Percentiles rank a stretch among this genome's conserved stretches.
phyloP scores from a whole-genome alignment of 495 filamentous ascomycete species.

The Neurospora sp. region DNA sequence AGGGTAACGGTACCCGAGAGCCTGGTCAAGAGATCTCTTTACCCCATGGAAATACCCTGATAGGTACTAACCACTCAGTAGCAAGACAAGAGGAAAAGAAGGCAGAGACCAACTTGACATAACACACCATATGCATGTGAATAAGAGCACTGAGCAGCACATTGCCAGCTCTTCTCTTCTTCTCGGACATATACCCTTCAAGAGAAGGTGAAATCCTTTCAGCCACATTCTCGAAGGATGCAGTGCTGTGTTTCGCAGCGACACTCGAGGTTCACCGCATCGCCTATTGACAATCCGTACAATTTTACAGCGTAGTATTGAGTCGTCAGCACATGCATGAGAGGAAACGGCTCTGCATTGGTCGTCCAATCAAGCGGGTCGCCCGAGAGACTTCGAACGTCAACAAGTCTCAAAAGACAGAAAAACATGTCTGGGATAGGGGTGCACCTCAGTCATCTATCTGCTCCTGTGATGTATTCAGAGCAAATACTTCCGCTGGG shows the following conservation, averaged over 20 bases:
- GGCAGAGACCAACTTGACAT: background rate
- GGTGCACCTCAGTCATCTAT: background rate
- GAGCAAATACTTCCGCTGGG: background rate
- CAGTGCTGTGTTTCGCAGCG: background rate
- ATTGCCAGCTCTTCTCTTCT: background rate
- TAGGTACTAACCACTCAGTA: background rate
- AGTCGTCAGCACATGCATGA: conserved; percentile 14
- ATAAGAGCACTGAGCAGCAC: background rate
- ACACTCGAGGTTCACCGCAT: background rate
- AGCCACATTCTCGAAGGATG: conserved; percentile 1
- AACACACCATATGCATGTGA: background rate
- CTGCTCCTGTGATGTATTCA: background rate
- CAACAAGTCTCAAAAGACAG: background rate
- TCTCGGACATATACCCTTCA: background rate
- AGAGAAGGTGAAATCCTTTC: background rate
- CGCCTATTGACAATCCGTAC: conserved; percentile 2
- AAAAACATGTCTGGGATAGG: background rate
- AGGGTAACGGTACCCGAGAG: conserved; percentile 10
- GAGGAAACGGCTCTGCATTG: conserved; percentile 11
- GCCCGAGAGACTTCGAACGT: background rate
- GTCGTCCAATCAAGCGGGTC: conserved; percentile 8
- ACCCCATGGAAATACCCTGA: background rate
- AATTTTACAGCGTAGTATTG: conserved; percentile 9
- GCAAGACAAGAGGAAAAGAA: background rate
- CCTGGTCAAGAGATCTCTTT: conserved; percentile 9